Percentiles rank a stretch among this genome's conserved stretches.
Conservation (phyloP, 352 stramenopile species). For the Elongisporangium anandrum region DNA sequence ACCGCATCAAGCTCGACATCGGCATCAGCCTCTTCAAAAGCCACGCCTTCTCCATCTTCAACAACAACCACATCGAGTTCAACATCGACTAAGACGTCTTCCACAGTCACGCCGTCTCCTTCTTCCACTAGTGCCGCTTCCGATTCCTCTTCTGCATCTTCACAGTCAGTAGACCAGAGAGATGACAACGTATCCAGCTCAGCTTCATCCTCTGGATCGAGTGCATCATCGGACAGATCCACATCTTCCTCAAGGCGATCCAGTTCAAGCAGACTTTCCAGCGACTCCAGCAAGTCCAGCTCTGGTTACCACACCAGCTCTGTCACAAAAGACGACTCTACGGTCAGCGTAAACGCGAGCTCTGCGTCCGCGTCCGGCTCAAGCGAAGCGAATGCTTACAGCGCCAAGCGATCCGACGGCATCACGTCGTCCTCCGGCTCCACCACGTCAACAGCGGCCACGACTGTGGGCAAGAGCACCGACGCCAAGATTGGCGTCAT, state of each 20-base stretch:
- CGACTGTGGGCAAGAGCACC: constrained; percentile 2
- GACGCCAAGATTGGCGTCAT: constrained; percentile 22
- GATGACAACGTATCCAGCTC: neutral
- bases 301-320: neutral
- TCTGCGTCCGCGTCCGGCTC: neutral
- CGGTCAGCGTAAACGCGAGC: neutral
- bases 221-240: neutral
- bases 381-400: constrained; percentile 1
- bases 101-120: neutral
- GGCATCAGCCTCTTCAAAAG: neutral
- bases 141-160: neutral
- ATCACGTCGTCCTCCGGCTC: constrained; percentile 3
- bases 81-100: neutral
- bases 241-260: neutral
- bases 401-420: constrained; percentile 1
- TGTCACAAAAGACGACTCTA: neutral
- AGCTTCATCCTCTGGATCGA: neutral
- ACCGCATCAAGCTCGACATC: neutral
- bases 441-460: constrained; percentile 8
- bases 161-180: neutral
- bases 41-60: neutral
- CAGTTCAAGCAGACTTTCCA: neutral
- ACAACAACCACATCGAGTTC: neutral
- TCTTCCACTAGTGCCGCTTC: neutral
- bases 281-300: neutral